Base-by-base conservation (phyloP, 1,284 basidiomycete genomes). In the Boletellus deceptivus region DNA sequence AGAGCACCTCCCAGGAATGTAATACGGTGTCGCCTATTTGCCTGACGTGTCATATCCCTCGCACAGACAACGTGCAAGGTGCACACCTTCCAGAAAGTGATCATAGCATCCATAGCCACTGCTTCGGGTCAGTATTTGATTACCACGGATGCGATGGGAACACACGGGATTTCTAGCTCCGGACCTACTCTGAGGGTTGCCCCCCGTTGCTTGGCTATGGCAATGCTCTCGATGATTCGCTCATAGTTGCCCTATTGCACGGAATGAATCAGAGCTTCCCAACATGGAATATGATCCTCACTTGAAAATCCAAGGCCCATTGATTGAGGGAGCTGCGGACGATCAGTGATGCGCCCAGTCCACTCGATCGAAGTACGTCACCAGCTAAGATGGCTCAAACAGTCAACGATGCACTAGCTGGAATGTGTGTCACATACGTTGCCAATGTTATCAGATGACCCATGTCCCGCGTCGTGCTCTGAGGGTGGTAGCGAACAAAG, bases 1-100 rank as follows among this genome's bases (percentile, higher is more conserved):
- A 89, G 13, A 98, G 79, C 3, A 95, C 89, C 69, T 98, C 93
- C 94, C 94, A 98, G 3, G 94, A 94, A 70, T 98, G 94, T n/a
- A 94, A 77, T 41, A 89, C 82, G 5, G 93, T 97, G 63, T 98
- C 94, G 42, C 93, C 93, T 97, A 62, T 25, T 24, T 40, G 47
- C 42, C 31, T 49, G 18, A 25, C 52, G n/a, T 38, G 34, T 3
- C 6, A 46, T 40, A 47, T 34, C 37, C 13, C 11, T 25, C 34
- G 22, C 9, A 29, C 18, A 6, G 36, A 5, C 20, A n/a, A 43
- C 24, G 13, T 3, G 47, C 27, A 31, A 35, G 20, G 6, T n/a
- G 58, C 49, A 17, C 53, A 86, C 90, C 91, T 76, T 93, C 91
- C 3, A 93, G 73, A 62, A 93, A 97, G 61, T 98, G 94, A 67